Conservation (phyloP, 306 rosid species). For the Quercus dentata region DNA sequence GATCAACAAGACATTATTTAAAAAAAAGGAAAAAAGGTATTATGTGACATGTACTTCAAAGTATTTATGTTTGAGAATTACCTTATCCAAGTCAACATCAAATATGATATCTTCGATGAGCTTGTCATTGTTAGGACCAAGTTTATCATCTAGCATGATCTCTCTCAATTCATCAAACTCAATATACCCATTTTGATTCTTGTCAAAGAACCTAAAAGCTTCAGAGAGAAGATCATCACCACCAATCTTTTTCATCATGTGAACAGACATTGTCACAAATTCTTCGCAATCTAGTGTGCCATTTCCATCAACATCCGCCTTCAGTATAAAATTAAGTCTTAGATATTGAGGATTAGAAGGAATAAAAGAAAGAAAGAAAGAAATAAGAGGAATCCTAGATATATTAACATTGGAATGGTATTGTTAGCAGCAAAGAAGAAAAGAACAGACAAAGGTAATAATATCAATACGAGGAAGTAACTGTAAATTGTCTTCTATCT, state of each 20-base stretch:
- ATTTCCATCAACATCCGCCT: slow-evolving; percentile 91
- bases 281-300: slow-evolving; percentile 77
- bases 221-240: slow-evolving; percentile 70
- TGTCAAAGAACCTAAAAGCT: slow-evolving; percentile 82
- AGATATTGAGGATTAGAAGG: neutral
- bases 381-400: neutral
- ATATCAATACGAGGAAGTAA: neutral
- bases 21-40: neutral
- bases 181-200: slow-evolving; percentile 64
- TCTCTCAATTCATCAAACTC: slow-evolving; percentile 90
- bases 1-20: neutral
- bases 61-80: slow-evolving; percentile 14
- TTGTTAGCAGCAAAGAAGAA: neutral
- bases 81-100: slow-evolving; percentile 92
- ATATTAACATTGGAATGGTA: neutral
- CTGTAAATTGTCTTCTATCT: neutral
- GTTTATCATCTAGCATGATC: slow-evolving; percentile 53
- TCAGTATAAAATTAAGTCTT: slow-evolving; percentile 2
- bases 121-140: slow-evolving; percentile 42
- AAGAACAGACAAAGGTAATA: neutral
- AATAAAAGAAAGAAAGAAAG: neutral
- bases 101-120: slow-evolving; percentile 68
- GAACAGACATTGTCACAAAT: slow-evolving; percentile 72
- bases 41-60: neutral
- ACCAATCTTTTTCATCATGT: slow-evolving; percentile 61